Evolutionary conservation across 2,329 filamentous ascomycete species (phyloP), one percentile per base, ranked within the genome.

Genomic region (Fusarium sp.): DNA sequence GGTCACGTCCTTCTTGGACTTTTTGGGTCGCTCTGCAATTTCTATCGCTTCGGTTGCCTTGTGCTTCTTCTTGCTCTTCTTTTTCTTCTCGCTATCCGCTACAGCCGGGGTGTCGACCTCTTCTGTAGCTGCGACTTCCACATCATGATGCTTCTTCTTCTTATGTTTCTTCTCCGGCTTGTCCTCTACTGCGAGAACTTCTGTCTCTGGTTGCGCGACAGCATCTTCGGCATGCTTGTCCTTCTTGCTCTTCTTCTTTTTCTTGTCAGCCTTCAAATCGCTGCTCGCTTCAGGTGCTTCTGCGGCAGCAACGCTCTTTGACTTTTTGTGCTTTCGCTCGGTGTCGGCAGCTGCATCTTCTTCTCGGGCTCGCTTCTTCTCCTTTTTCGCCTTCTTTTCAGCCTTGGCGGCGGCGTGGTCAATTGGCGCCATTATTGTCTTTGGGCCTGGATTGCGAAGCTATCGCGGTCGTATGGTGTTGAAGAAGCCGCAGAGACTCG

Each of bases 251-350:
- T 78, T 81, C 77, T 79, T 81, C 75, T 82, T 77, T 72, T 79
- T 78, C 58, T 74, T 74, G 18, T 74, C 68, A 1, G 69, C 70
- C 59, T 80, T 80, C 68, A 82, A 79, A 66, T 82, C 82, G 50
- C 77, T 78, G 55, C 75, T 78, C 50, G 52, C 66, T 44, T 72
- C 68, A 48, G 72, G 58, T n/a, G 58, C 57, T 41, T 80, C 78
- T 59, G 30, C 45, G 51, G 69, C 78, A 55, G 78, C 83, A 78
- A 83, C 83, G 83, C 82, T 86, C 79, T 86, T 87, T 10, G 86
- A 85, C 68, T 85, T 86, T 75, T 88, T 88, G 75, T 86, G 82
- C 78, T 85, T 86, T 76, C 84, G 84, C 68, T 87, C 85, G 41
- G 79, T 78, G 52, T 83, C 81, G 45, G 80, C 81, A 13, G 73